Evolutionary conservation across 768 basidiomycete genomes (phyloP).

Genomic region (Termitomyces heimii): DNA sequence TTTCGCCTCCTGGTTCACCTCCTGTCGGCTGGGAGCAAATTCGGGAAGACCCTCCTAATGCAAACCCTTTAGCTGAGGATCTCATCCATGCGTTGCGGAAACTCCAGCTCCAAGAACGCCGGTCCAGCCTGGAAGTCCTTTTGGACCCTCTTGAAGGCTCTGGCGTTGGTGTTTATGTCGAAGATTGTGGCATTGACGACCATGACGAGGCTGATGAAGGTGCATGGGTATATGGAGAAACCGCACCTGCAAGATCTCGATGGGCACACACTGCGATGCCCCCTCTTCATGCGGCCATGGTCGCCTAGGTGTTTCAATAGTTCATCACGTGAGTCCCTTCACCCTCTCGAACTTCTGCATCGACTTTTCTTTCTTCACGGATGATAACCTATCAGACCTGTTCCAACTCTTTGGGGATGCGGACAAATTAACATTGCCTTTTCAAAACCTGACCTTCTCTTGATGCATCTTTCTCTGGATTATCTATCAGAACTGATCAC

Average conservation of each 20-base stretch:
- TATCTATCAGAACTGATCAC: conserved; percentile 12
- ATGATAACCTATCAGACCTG: conserved; percentile 78
- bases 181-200: conserved; percentile 53
- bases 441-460: conserved; percentile 30
- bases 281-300: conserved; percentile 30
- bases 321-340: conserved; percentile 11
- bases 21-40: conserved; percentile 96
- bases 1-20: conserved; percentile 96
- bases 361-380: conserved; percentile 20
- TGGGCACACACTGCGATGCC: conserved; percentile 58
- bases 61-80: conserved; percentile 78
- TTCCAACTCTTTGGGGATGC: conserved; percentile 54
- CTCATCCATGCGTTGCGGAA: conserved; percentile 72
- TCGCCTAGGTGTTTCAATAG: conserved; percentile 15
- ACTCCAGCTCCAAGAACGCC: conserved; percentile 51
- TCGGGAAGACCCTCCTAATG: conserved; percentile 86
- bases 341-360: not conserved
- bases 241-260: conserved; percentile 42
- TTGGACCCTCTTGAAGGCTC: conserved; percentile 63
- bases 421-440: conserved; percentile 65
- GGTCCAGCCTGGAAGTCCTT: conserved; percentile 45
- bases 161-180: conserved; percentile 75
- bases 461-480: not conserved
- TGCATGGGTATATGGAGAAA: conserved; percentile 63
- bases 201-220: conserved; percentile 37